These are phyloP conservation scores for Leptodermis oblonga DNA, from an alignment of 257 asterid genomes.

Conservation along the genomic window DNA sequence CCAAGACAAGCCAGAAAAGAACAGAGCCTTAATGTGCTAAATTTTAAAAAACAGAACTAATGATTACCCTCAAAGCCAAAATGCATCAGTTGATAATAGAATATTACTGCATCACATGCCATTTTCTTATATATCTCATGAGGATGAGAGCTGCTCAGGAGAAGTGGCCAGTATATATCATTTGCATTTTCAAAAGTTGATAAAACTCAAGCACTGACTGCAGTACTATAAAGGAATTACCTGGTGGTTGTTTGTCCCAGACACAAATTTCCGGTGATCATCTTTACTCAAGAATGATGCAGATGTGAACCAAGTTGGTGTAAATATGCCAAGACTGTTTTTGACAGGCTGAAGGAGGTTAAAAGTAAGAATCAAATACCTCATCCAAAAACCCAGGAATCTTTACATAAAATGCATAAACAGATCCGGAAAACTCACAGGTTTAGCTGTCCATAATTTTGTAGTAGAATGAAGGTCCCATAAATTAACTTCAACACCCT, in stretches of 20 bases:
- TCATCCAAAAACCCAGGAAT: conserved; percentile 7
- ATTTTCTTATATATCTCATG: background rate
- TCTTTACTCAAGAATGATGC: conserved; percentile 72
- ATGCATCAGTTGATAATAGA: background rate
- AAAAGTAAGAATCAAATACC: conserved; percentile 20
- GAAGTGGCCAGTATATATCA: too few relatives aligned
- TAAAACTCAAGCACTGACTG: background rate
- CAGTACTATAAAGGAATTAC: conserved; percentile 29
- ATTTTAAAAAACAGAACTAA: too few relatives aligned
- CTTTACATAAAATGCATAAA: background rate
- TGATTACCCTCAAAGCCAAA: background rate
- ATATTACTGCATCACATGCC: background rate
- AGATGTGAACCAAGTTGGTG: conserved; percentile 87
- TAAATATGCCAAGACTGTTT: conserved; percentile 74
- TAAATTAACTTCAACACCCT: conserved; percentile 80
- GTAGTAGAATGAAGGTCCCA: conserved; percentile 68
- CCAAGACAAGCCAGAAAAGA: too few relatives aligned
- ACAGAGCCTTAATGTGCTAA: too few relatives aligned
- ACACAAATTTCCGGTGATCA: conserved; percentile 83
- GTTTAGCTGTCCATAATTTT: conserved; percentile 76
- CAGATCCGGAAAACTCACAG: conserved; percentile 45
- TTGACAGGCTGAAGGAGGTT: conserved; percentile 67
- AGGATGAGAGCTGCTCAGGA: background rate
- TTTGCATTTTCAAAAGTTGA: background rate
- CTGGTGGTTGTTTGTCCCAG: conserved; percentile 87